These are phyloP conservation scores for Melampsora occidentalis DNA, from an alignment of 1,284 basidiomycete species.

Conservation along the genomic window DNA sequence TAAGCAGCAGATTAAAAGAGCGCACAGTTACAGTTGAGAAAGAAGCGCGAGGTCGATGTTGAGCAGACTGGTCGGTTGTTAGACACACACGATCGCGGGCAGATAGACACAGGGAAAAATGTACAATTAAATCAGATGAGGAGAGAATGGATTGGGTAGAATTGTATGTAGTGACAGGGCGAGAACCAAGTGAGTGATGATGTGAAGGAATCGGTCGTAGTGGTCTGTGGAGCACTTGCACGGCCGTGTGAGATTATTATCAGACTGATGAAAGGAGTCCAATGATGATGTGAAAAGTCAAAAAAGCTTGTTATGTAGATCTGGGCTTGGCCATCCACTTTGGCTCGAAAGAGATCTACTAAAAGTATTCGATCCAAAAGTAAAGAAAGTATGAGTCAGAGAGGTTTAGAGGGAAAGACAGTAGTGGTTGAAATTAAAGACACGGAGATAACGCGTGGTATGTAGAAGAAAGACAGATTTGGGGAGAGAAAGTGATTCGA, in stretches of 20 bases:
- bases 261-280: too few relatives aligned
- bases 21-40: constrained; percentile 10
- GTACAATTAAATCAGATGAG: constrained; percentile 11
- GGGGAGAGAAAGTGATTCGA: too few relatives aligned
- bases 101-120: constrained; percentile 9
- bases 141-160: constrained; percentile 2
- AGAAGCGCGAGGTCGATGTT: background rate
- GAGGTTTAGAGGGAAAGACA: too few relatives aligned
- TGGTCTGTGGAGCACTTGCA: background rate
- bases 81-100: constrained; percentile 9
- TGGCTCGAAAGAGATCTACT: background rate
- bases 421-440: too few relatives aligned
- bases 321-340: too few relatives aligned
- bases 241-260: background rate
- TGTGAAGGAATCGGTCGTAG: background rate
- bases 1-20: background rate
- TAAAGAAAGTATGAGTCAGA: too few relatives aligned
- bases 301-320: too few relatives aligned
- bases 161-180: background rate
- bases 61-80: background rate
- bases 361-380: too few relatives aligned
- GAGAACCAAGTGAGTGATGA: background rate
- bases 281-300: too few relatives aligned
- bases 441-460: too few relatives aligned
- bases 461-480: too few relatives aligned